Evolutionary conservation across 768 basidiomycete species (phyloP).

Genomic region (Megacollybia marginata): DNA sequence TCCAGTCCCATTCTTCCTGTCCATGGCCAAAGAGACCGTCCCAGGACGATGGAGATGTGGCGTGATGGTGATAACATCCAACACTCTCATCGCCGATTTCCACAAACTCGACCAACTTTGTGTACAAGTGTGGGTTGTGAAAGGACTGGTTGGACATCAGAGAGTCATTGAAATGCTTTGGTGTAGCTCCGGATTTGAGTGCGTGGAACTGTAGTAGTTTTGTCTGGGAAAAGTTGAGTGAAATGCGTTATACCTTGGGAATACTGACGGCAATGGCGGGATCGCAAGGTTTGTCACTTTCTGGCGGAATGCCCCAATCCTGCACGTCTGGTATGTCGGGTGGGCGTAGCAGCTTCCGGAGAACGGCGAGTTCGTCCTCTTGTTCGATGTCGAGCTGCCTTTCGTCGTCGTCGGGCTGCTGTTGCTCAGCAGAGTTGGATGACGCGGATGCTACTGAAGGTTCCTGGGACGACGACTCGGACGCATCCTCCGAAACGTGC

Average conservation of each 20-base stretch:
- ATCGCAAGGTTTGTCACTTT: constrained; percentile 47
- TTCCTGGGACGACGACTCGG: constrained; percentile 9
- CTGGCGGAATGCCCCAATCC: constrained; percentile 76
- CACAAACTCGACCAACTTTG: constrained; percentile 91
- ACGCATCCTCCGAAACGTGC: constrained; percentile 41
- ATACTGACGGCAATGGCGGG: constrained; percentile 51
- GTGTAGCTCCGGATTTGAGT: constrained; percentile 55
- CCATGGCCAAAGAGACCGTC: not conserved
- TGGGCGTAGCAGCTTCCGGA: constrained; percentile 53
- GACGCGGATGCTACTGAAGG: constrained; percentile 4
- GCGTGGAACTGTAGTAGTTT: constrained; percentile 76
- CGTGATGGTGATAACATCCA: constrained; percentile 67
- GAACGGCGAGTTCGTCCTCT: constrained; percentile 42
- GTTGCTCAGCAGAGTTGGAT: constrained; percentile 9
- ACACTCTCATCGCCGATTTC: constrained; percentile 75
- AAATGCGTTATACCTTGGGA: not conserved
- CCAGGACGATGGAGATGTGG: constrained; percentile 65
- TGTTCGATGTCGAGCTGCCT: constrained; percentile 13
- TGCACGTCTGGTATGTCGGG: constrained; percentile 54
- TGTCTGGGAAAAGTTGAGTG: constrained; percentile 34
- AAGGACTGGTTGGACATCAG: constrained; percentile 90
- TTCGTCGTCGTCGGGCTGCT: constrained; percentile 2
- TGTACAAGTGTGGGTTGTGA: constrained; percentile 93
- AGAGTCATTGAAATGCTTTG: constrained; percentile 93
- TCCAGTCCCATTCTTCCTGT: constrained; percentile 50